Conservation (phyloP, 2,329 filamentous ascomycete species). For the Neofusicoccum kwambonambiense region DNA sequence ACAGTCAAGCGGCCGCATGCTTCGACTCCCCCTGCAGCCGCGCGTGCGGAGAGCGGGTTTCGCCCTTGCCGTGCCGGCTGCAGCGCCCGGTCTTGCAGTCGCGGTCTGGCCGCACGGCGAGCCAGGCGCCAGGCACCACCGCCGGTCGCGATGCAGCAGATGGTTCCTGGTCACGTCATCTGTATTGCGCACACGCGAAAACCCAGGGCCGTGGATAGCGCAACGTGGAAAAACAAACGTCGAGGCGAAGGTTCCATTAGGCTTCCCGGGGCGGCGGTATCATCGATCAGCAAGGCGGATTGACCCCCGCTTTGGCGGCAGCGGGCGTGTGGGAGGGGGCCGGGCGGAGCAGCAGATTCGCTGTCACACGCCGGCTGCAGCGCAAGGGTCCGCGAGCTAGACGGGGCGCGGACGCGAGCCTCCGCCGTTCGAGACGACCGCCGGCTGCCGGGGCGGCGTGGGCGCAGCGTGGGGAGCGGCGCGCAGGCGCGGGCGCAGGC, state of each 20-base stretch:
- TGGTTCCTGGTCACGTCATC: slow-evolving; percentile 9
- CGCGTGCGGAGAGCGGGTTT: too few species aligned
- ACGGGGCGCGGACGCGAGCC: neutral
- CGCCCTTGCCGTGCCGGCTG: too few species aligned
- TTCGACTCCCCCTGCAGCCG: too few species aligned
- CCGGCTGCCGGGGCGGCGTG: neutral
- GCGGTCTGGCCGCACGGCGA: too few species aligned
- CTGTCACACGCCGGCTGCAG: neutral
- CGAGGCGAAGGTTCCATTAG: slow-evolving; percentile 8
- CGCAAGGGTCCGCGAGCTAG: neutral
- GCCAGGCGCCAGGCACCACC: neutral
- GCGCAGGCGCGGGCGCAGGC: neutral
- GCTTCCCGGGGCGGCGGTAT: slow-evolving; percentile 14
- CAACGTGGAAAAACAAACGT: slow-evolving; percentile 15
- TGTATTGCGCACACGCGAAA: slow-evolving; percentile 8
- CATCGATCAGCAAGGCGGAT: slow-evolving; percentile 8
- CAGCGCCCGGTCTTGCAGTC: too few species aligned
- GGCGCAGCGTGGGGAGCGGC: neutral
- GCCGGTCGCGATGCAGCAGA: neutral
- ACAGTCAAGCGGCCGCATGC: too few species aligned
- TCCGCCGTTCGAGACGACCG: neutral
- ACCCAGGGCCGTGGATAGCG: slow-evolving; percentile 14
- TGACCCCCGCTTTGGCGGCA: slow-evolving; percentile 9
- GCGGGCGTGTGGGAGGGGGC: neutral
- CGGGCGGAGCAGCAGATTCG: neutral